phyloP scores from a whole-genome alignment of 176 grass and related monocot genomes.

The Lolium rigidum region DNA sequence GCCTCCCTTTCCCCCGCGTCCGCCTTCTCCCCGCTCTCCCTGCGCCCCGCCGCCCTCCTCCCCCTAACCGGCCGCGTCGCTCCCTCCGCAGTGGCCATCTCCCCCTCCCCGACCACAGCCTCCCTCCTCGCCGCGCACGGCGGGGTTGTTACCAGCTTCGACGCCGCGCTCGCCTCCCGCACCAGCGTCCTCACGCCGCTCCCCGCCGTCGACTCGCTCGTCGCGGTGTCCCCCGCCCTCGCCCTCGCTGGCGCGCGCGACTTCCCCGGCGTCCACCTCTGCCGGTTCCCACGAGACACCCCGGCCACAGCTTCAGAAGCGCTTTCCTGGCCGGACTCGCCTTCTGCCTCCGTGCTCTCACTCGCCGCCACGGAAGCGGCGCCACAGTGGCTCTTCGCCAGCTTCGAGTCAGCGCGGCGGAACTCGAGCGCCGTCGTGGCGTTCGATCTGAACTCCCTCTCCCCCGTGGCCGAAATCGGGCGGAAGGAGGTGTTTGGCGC shows the following conservation, averaged over 20 bases:
- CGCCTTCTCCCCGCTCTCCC: not conserved
- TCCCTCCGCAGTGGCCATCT: slow-evolving; percentile 47
- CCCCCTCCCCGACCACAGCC: slow-evolving; percentile 30
- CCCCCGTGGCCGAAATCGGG: slow-evolving; percentile 61
- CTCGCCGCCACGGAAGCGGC: slow-evolving; percentile 37
- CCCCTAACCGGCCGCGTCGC: slow-evolving; percentile 14
- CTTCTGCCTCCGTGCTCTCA: slow-evolving; percentile 63
- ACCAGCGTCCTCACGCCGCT: slow-evolving; percentile 67
- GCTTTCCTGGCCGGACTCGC: slow-evolving; percentile 65
- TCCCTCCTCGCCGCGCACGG: slow-evolving; percentile 69
- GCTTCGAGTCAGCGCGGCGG: slow-evolving; percentile 76
- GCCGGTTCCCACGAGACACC: slow-evolving; percentile 35
- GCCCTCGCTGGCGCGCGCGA: slow-evolving; percentile 63
- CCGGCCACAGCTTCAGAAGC: slow-evolving; percentile 3
- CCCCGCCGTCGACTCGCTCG: slow-evolving; percentile 66
- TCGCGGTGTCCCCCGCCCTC: slow-evolving; percentile 54
- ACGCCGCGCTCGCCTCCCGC: slow-evolving; percentile 42
- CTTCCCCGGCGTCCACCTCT: slow-evolving; percentile 75
- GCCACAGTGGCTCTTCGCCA: slow-evolving; percentile 55
- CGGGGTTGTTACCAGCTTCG: slow-evolving; percentile 62
- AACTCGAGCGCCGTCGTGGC: slow-evolving; percentile 78
- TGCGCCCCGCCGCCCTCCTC: slow-evolving; percentile 8
- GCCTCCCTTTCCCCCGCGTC: slow-evolving; percentile 30
- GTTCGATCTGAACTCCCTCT: slow-evolving; percentile 68
- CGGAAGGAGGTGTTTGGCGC: slow-evolving; percentile 74